Evolutionary conservation across 139 green algal genomes (phyloP).

Genomic region (Micractinium sp.): DNA sequence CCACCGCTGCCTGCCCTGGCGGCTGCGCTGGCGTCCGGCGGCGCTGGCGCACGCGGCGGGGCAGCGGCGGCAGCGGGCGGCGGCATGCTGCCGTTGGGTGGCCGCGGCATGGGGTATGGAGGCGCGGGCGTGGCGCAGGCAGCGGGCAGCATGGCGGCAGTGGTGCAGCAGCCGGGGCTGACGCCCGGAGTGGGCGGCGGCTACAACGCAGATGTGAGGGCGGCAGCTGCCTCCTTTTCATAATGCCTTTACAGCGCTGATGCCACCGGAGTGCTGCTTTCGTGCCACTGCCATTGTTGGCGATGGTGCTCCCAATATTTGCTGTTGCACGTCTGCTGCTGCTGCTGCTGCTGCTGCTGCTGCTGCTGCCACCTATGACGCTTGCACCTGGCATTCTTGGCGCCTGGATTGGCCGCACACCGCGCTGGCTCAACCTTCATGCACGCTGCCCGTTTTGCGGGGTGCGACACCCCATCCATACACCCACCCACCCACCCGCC

Average conservation of each 20-base stretch:
- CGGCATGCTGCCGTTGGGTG: not conserved
- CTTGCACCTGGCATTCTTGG: too few relatives aligned
- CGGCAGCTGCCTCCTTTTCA: not conserved
- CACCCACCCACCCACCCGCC: not conserved
- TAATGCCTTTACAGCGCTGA: not conserved
- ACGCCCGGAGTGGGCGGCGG: not conserved
- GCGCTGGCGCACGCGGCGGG: not conserved
- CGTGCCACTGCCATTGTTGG: too few relatives aligned
- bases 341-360: too few relatives aligned
- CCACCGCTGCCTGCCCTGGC: slow-evolving; percentile 9
- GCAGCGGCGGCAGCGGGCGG: not conserved
- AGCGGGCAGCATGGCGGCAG: not conserved
- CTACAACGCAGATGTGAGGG: not conserved
- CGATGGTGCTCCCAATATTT: too few relatives aligned
- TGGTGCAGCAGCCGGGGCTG: not conserved
- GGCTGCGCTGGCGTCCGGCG: not conserved
- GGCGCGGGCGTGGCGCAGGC: not conserved
- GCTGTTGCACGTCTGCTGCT: too few relatives aligned
- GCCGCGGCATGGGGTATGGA: not conserved
- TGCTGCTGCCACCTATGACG: too few relatives aligned
- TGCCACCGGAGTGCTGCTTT: not conserved
- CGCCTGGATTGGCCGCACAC: too few relatives aligned
- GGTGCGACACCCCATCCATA: not conserved
- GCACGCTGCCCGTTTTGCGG: too few relatives aligned
- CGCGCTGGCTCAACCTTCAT: too few relatives aligned